These are phyloP conservation scores for Cladophialophora immunda DNA, from an alignment of 2,329 filamentous ascomycete species.

Conservation along the genomic window DNA sequence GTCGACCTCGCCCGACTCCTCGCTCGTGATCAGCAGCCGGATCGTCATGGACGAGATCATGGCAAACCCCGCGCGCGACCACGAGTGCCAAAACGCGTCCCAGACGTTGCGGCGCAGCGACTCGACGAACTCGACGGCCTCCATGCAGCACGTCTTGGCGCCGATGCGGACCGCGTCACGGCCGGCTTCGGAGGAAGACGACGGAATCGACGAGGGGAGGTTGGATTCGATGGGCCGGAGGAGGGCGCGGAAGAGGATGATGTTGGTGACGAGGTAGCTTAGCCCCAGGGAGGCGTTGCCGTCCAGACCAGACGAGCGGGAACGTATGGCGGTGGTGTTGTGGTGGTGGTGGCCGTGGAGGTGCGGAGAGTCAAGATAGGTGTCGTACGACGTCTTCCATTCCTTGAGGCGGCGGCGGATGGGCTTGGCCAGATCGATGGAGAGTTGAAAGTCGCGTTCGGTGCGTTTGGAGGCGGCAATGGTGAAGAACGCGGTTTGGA, in stretches of 20 bases:
- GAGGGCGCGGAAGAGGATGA: slow-evolving; percentile 26
- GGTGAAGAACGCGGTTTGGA: slow-evolving; percentile 25
- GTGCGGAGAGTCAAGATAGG: background rate
- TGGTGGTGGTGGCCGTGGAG: background rate
- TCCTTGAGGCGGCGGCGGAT: slow-evolving; percentile 18
- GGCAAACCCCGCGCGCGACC: slow-evolving; percentile 24
- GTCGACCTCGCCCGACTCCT: slow-evolving; percentile 12
- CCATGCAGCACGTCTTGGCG: slow-evolving; percentile 15
- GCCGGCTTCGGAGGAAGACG: slow-evolving; percentile 4
- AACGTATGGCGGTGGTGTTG: background rate
- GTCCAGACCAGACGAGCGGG: slow-evolving; percentile 14
- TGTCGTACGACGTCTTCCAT: slow-evolving; percentile 13
- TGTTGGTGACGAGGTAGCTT: slow-evolving; percentile 21
- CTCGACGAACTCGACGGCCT: slow-evolving; percentile 27
- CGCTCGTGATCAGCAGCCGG: slow-evolving; percentile 17
- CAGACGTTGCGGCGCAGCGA: slow-evolving; percentile 12
- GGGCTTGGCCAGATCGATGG: slow-evolving; percentile 16
- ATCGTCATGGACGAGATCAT: slow-evolving; percentile 24
- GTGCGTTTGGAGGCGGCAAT: slow-evolving; percentile 17
- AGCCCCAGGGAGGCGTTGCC: slow-evolving; percentile 20
- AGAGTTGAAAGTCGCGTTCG: slow-evolving; percentile 12
- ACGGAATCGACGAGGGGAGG: background rate
- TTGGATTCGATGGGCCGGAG: slow-evolving; percentile 23
- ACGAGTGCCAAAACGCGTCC: slow-evolving; percentile 31
- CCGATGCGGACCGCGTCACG: slow-evolving; percentile 19